Conservation (phyloP, 495 filamentous ascomycete species). For the Annulohypoxylon moriforme region DNA sequence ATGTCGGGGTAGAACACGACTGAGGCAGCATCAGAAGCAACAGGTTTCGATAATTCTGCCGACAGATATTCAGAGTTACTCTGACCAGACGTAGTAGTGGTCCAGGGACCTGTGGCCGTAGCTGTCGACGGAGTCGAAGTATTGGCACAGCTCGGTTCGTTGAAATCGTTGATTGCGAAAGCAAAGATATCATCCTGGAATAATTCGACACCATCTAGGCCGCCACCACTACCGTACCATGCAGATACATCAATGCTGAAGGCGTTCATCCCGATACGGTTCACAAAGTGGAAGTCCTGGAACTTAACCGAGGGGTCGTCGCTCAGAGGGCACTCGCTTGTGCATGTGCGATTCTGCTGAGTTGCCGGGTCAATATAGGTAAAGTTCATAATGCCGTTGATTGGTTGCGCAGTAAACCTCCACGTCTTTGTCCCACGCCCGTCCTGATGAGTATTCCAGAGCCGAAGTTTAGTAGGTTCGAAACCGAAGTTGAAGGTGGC, state of each 20-base stretch:
- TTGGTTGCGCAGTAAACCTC: constrained; percentile 81
- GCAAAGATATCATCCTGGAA: constrained; percentile 86
- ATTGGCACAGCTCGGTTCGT: constrained; percentile 84
- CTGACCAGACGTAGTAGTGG: constrained; percentile 64
- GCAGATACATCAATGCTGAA: constrained; percentile 86
- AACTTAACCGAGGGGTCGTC: constrained; percentile 69
- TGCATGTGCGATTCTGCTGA: constrained; percentile 73
- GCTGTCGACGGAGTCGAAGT: constrained; percentile 72
- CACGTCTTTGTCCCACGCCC: constrained; percentile 89
- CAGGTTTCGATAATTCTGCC: constrained; percentile 65
- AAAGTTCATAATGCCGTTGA: constrained; percentile 95
- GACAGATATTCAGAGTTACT: constrained; percentile 82
- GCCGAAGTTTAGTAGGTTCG: constrained; percentile 82
- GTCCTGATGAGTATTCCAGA: constrained; percentile 90
- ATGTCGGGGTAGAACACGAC: constrained; percentile 88
- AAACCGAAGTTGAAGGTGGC: constrained; percentile 86
- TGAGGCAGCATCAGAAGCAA: constrained; percentile 67
- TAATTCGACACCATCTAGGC: constrained; percentile 89
- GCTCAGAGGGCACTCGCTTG: constrained; percentile 82
- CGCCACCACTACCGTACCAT: constrained; percentile 89
- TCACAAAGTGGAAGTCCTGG: constrained; percentile 93
- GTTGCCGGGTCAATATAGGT: constrained; percentile 84
- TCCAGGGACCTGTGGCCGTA: constrained; percentile 79
- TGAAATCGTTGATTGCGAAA: constrained; percentile 87
- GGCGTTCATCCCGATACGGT: constrained; percentile 85